Percentiles rank a stretch among this genome's conserved stretches.
Conservation (phyloP, 108 stramenopile species). For the Mayamaea pseudoterrestris region DNA sequence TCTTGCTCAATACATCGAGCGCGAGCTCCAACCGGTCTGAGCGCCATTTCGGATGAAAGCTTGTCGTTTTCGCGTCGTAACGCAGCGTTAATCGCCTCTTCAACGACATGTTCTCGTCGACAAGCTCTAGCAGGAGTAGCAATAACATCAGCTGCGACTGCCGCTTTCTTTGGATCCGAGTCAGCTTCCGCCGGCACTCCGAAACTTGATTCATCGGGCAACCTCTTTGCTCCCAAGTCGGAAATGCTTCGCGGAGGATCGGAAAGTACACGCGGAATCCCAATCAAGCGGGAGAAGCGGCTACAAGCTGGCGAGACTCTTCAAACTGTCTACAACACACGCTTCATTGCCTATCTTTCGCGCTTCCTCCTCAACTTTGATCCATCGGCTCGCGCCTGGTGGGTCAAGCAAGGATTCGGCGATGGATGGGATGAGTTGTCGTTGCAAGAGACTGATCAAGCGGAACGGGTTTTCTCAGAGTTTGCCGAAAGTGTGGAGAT, state of each 20-base stretch:
- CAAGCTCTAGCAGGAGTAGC: neutral
- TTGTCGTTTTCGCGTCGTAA: too few species aligned
- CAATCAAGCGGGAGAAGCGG: slow-evolving; percentile 4
- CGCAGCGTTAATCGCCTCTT: too few species aligned
- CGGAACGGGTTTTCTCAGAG: slow-evolving; percentile 45
- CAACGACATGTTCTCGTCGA: slow-evolving; percentile 4
- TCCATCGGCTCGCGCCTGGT: slow-evolving; percentile 63
- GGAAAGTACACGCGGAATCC: slow-evolving; percentile 36
- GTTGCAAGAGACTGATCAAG: neutral
- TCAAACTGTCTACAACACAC: slow-evolving; percentile 68
- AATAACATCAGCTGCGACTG: slow-evolving; percentile 4
- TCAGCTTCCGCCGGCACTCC: slow-evolving; percentile 25
- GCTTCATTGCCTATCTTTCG: slow-evolving; percentile 73
- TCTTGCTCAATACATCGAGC: too few species aligned
- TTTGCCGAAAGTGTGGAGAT: slow-evolving; percentile 79
- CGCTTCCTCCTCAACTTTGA: slow-evolving; percentile 78
- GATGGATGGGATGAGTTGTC: slow-evolving; percentile 15
- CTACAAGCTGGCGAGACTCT: slow-evolving; percentile 30
- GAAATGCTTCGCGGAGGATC: slow-evolving; percentile 59
- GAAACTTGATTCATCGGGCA: slow-evolving; percentile 43
- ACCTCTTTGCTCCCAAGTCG: slow-evolving; percentile 46
- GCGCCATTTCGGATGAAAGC: too few species aligned
- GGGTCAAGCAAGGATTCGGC: slow-evolving; percentile 23
- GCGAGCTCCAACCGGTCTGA: too few species aligned
- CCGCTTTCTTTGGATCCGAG: slow-evolving; percentile 3